A percentile compares a stretch with the other conserved stretches of the same genome.
Evolutionary conservation across 345 rosid species (phyloP).

Genomic region (Physaria fendleri): DNA sequence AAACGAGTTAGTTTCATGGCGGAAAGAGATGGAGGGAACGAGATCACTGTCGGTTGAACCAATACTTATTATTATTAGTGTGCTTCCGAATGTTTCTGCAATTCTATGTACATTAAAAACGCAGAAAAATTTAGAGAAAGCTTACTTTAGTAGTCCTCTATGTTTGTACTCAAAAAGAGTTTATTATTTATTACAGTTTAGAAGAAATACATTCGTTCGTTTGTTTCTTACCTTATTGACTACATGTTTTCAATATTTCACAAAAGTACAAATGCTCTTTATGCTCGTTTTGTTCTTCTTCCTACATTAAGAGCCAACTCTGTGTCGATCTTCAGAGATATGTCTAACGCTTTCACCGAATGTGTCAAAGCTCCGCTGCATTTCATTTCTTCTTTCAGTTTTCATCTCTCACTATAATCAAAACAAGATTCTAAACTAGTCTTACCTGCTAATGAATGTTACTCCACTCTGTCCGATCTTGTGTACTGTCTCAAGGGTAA

Average conservation of each 20-base stretch:
- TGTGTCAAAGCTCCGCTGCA: constrained; percentile 90
- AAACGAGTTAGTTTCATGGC: constrained; percentile 78
- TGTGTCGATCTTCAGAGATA: constrained; percentile 87
- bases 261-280: neutral
- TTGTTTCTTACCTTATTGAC: constrained; percentile 12
- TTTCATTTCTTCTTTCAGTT: neutral
- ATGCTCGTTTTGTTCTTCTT: constrained; percentile 85
- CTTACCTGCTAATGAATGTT: constrained; percentile 80
- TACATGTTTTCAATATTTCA: neutral
- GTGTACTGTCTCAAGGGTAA: constrained; percentile 81
- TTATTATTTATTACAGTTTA: neutral
- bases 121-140: constrained; percentile 23
- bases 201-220: too few species aligned
- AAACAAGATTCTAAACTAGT: neutral
- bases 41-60: constrained; percentile 49
- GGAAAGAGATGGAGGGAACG: constrained; percentile 54
- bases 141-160: neutral
- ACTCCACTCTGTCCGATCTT: constrained; percentile 95
- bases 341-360: constrained; percentile 86
- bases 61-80: neutral
- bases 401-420: neutral
- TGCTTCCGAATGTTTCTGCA: constrained; percentile 23
- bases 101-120: constrained; percentile 16
- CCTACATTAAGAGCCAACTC: constrained; percentile 89
- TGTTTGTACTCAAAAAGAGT: neutral